These are phyloP conservation scores for Parastagonospora nodorum DNA, from an alignment of 2,329 filamentous ascomycete genomes.

Conservation along the genomic window DNA sequence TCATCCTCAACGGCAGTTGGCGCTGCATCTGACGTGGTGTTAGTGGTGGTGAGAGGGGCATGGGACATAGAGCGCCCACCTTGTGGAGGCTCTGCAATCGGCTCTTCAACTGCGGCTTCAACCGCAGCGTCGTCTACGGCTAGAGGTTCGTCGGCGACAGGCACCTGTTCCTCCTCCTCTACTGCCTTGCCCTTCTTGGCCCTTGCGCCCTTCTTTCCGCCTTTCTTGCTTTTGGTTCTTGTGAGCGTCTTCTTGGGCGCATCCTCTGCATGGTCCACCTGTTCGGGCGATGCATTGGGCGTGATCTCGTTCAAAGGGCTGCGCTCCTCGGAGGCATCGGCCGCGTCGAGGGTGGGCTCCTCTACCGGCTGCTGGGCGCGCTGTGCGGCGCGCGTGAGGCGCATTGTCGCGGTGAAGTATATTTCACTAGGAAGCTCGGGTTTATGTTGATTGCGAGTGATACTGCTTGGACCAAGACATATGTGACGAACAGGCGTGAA, in stretches of 20 bases:
- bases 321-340: constrained; percentile 34
- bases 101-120: constrained; percentile 26
- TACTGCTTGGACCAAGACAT: constrained; percentile 22
- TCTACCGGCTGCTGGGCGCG: constrained; percentile 48
- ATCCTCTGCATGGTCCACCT: constrained; percentile 19
- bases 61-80: constrained; percentile 16
- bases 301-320: constrained; percentile 49
- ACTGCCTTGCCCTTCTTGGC: constrained; percentile 26
- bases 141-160: constrained; percentile 8
- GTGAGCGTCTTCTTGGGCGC: constrained; percentile 31
- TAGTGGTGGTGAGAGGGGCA: background rate
- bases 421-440: background rate
- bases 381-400: constrained; percentile 52
- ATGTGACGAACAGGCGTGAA: constrained; percentile 9
- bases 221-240: constrained; percentile 38
- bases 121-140: constrained; percentile 22
- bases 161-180: constrained; percentile 26
- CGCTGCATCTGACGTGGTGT: constrained; percentile 18
- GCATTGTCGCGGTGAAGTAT: constrained; percentile 33
- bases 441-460: constrained; percentile 6
- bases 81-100: constrained; percentile 13
- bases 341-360: constrained; percentile 39
- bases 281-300: constrained; percentile 35
- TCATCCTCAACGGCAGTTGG: constrained; percentile 30
- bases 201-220: constrained; percentile 39